Conservation (phyloP, 164 flowering plant genomes). For the Magnolia sinica region DNA sequence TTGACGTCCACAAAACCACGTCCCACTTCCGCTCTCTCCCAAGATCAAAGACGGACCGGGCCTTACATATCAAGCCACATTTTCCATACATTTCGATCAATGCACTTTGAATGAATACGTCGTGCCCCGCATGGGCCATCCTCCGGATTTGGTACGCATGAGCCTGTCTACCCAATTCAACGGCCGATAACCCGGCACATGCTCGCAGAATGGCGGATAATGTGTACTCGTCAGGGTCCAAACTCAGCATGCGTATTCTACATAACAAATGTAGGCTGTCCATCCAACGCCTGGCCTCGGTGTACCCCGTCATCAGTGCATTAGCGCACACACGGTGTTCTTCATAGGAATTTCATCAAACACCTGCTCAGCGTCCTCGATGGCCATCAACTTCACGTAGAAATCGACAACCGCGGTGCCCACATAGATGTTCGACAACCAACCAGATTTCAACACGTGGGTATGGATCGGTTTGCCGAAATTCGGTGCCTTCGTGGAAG, state of each 20-base stretch:
- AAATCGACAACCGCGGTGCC: constrained; percentile 57
- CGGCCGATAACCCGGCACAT: constrained; percentile 49
- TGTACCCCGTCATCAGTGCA: constrained; percentile 60
- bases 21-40: constrained; percentile 33
- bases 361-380: constrained; percentile 39
- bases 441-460: constrained; percentile 48
- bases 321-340: constrained; percentile 68
- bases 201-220: constrained; percentile 45
- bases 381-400: constrained; percentile 36
- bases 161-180: constrained; percentile 55
- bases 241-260: constrained; percentile 32
- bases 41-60: constrained; percentile 43
- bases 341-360: constrained; percentile 78
- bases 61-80: constrained; percentile 56
- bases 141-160: constrained; percentile 40
- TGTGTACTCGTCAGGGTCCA: constrained; percentile 52
- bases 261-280: constrained; percentile 40
- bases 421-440: constrained; percentile 58
- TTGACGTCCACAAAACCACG: constrained; percentile 77
- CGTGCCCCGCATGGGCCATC: constrained; percentile 24
- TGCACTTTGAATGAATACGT: constrained; percentile 54
- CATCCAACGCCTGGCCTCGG: constrained; percentile 51
- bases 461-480: constrained; percentile 51
- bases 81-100: constrained; percentile 86
- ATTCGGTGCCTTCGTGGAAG: constrained; percentile 18